phyloP scores from a whole-genome alignment of 768 basidiomycete genomes.

The Pulveroboletus sp. region DNA sequence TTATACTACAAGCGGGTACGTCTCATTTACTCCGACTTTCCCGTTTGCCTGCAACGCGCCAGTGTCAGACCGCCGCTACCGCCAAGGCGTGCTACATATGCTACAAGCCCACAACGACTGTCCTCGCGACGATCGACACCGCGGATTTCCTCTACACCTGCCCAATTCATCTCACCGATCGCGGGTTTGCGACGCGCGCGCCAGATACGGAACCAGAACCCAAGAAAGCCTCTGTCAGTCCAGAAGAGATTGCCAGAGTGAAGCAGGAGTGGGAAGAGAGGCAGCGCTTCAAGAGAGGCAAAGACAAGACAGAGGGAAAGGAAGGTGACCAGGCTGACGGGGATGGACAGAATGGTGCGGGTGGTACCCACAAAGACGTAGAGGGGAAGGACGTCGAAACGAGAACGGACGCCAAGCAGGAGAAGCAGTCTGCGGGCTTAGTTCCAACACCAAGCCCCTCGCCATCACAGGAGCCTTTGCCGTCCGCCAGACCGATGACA shows the following conservation, averaged over 20 bases:
- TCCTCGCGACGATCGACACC: conserved; percentile 79
- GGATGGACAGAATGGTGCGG: conserved; percentile 23
- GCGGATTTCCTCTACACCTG: conserved; percentile 88
- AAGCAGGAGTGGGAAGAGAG: conserved; percentile 79
- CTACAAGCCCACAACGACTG: conserved; percentile 73
- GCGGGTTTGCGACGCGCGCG: conserved; percentile 63
- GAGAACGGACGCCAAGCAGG: conserved; percentile 27
- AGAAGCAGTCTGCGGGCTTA: conserved; percentile 19
- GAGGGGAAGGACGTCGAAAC: conserved; percentile 33
- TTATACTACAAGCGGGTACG: conserved; percentile 87
- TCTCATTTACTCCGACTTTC: neutral
- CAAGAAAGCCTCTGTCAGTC: conserved; percentile 36
- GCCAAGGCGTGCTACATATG: conserved; percentile 76
- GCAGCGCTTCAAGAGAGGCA: conserved; percentile 56
- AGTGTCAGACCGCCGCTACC: conserved; percentile 66
- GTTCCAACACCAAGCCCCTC: conserved; percentile 22
- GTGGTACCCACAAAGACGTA: conserved; percentile 20
- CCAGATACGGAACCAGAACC: conserved; percentile 39
- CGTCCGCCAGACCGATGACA: conserved; percentile 39
- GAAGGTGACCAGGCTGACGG: conserved; percentile 32
- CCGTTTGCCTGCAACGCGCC: neutral
- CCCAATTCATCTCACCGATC: conserved; percentile 72
- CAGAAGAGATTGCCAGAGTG: conserved; percentile 74
- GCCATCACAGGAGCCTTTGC: conserved; percentile 27
- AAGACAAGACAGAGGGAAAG: conserved; percentile 49